Evolutionary conservation across 768 basidiomycete species (phyloP), one percentile per base, ranked within the genome.

Genomic region (Chlorophyllum brunneum): DNA sequence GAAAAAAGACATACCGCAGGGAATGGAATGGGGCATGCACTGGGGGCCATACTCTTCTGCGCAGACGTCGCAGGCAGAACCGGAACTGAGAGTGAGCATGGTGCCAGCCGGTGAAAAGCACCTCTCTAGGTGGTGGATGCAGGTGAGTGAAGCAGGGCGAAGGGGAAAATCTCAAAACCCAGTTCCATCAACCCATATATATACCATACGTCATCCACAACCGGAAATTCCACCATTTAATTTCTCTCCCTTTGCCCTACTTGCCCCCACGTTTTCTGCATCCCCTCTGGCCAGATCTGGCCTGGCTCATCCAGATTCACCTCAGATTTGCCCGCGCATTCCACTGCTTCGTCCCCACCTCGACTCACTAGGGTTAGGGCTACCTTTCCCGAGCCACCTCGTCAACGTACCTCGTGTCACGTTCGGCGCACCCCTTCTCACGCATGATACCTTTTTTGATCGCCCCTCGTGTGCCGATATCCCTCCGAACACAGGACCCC

Each of bases 1-100:
- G 60, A 65, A 64, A 66, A 59, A 56, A 56, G 20, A 68, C 79
- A 58, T 47, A 88, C 88, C 88, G 71, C 88, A 91, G 55, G 88
- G 85, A 65, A 91, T 89, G 47, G 81, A 87, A 67, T 90, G 85
- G 56, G 88, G 88, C 56, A 80, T 72, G 67, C 81, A 82, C 61
- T 83, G 83, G 53, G 81, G 74, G 65, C 84, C 84, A 70, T 80
- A 91, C 75, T 90, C 87, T 72, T 90, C 88, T 63, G 88, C 88
- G 76, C 88, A 91, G 65, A 91, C 88, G 78, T 91, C 88, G 83
- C 88, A 91, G 68, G 83, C 77, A 67, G 85, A 89, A 70, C 86
- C 86, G 69, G 86, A 81, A 73, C 74, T 78, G 65, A 91, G 85
- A 67, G 88, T 86, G 73, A 91, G 81, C 88, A 91, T 91, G 63